Evolutionary conservation across 1,139 yeast genomes (phyloP).

Genomic region (Nematodospora anomalae): DNA sequence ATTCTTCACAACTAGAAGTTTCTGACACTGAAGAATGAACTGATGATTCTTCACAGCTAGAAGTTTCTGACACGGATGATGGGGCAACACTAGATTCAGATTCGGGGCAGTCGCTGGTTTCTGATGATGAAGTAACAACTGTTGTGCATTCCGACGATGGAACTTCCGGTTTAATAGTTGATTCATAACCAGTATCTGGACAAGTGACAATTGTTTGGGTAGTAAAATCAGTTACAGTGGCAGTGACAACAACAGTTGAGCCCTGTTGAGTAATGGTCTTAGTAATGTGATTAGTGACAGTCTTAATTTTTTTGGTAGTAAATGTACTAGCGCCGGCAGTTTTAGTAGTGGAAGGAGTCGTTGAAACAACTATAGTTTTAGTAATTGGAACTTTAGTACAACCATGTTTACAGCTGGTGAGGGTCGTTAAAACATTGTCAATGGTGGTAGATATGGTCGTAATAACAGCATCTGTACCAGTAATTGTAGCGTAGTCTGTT

Average conservation of each 20-base stretch:
- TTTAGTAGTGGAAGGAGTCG: not conserved
- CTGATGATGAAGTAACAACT: not conserved
- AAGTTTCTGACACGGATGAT: not conserved
- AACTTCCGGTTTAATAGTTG: slow-evolving; percentile 3
- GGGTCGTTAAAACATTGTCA: slow-evolving; percentile 1
- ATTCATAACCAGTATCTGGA: slow-evolving; percentile 8
- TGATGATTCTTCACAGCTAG: slow-evolving; percentile 4
- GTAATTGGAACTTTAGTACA: slow-evolving; percentile 4
- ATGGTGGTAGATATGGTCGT: slow-evolving; percentile 1
- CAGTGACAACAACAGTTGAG: slow-evolving; percentile 3
- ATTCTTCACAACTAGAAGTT: not conserved
- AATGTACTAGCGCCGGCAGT: too few species aligned
- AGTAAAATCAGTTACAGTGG: slow-evolving; percentile 2
- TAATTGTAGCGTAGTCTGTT: slow-evolving; percentile 1
- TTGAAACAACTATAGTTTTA: not conserved
- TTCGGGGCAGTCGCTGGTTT: too few species aligned
- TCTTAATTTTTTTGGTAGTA: slow-evolving; percentile 2
- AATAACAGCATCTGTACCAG: slow-evolving; percentile 3
- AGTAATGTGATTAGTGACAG: slow-evolving; percentile 1
- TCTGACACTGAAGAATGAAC: slow-evolving; percentile 2
- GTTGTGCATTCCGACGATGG: not conserved
- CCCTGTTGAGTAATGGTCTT: slow-evolving; percentile 2
- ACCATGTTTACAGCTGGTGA: slow-evolving; percentile 3
- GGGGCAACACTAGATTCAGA: too few species aligned
- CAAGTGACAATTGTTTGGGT: slow-evolving; percentile 9